Evolutionary conservation across 352 stramenopile genomes (phyloP).

Genomic region (Pythium chondricola): DNA sequence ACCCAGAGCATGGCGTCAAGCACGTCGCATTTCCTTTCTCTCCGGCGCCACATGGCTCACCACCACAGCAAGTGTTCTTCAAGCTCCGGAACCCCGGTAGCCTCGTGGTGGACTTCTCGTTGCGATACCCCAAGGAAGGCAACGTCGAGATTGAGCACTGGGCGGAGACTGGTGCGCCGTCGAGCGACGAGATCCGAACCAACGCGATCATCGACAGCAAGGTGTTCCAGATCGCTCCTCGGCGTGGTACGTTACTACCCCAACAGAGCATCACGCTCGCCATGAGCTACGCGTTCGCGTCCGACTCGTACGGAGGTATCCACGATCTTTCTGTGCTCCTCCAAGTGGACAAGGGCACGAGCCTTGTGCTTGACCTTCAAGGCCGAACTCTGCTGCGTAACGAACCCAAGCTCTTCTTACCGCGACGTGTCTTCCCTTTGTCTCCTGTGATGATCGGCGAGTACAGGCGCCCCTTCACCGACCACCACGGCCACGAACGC

Average conservation of each 20-base stretch:
- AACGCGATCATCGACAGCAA: slow-evolving; percentile 81
- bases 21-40: slow-evolving; percentile 77
- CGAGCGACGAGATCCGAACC: slow-evolving; percentile 58
- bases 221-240: slow-evolving; percentile 55
- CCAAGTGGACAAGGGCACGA: slow-evolving; percentile 87
- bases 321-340: slow-evolving; percentile 87
- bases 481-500: slow-evolving; percentile 4
- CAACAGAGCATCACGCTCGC: slow-evolving; percentile 53
- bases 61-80: slow-evolving; percentile 56
- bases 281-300: slow-evolving; percentile 65
- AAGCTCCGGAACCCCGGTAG: slow-evolving; percentile 84
- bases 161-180: slow-evolving; percentile 86
- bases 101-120: slow-evolving; percentile 74
- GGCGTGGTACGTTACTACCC: slow-evolving; percentile 47
- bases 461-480: slow-evolving; percentile 21
- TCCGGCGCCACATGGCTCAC: slow-evolving; percentile 47
- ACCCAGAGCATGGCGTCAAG: slow-evolving; percentile 19
- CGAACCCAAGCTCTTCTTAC: slow-evolving; percentile 68
- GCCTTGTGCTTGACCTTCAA: slow-evolving; percentile 78
- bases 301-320: slow-evolving; percentile 63
- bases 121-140: slow-evolving; percentile 89
- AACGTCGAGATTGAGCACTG: slow-evolving; percentile 92
- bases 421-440: slow-evolving; percentile 45
- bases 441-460: slow-evolving; percentile 74
- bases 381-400: slow-evolving; percentile 64